A percentile compares a stretch with the other conserved stretches of the same genome.
Conservation (phyloP, 192 early-diverging fungal genomes). For the Coemansia sp. region DNA sequence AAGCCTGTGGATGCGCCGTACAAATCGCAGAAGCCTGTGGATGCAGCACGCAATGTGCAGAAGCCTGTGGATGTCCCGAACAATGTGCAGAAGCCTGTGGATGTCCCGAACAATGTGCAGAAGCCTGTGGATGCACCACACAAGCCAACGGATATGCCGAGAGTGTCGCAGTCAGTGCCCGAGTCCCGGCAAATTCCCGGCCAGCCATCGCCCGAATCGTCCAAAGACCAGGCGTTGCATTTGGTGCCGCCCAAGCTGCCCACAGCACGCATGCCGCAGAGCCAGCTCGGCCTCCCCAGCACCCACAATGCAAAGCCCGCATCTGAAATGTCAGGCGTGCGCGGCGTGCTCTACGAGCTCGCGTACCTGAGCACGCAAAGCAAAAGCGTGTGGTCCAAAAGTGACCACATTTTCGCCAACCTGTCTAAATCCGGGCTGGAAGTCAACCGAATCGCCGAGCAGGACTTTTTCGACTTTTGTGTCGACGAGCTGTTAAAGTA, state of each 20-base stretch:
- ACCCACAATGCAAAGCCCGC: not conserved
- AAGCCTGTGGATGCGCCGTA: not conserved
- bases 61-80: not conserved
- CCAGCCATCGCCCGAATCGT: not conserved
- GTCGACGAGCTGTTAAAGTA: slow-evolving; percentile 55
- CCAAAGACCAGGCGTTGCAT: not conserved
- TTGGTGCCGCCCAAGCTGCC: slow-evolving; percentile 13
- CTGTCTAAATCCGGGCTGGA: slow-evolving; percentile 48
- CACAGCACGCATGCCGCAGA: slow-evolving; percentile 29
- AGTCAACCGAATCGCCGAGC: slow-evolving; percentile 53
- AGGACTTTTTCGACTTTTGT: slow-evolving; percentile 56
- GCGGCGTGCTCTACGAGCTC: slow-evolving; percentile 44
- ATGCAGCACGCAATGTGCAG: slow-evolving; percentile 7
- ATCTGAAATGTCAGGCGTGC: slow-evolving; percentile 20
- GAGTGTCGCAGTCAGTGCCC: slow-evolving; percentile 18
- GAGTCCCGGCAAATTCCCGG: not conserved
- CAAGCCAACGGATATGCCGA: not conserved
- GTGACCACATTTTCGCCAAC: slow-evolving; percentile 43
- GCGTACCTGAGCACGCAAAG: slow-evolving; percentile 52
- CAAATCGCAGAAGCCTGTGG: not conserved
- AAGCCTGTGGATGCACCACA: not conserved
- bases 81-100: not conserved
- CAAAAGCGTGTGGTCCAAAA: slow-evolving; percentile 47
- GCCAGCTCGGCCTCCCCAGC: slow-evolving; percentile 20
- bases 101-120: slow-evolving; percentile 6